Base-by-base conservation (phyloP, 768 basidiomycete species). In the Suillus americanus region DNA sequence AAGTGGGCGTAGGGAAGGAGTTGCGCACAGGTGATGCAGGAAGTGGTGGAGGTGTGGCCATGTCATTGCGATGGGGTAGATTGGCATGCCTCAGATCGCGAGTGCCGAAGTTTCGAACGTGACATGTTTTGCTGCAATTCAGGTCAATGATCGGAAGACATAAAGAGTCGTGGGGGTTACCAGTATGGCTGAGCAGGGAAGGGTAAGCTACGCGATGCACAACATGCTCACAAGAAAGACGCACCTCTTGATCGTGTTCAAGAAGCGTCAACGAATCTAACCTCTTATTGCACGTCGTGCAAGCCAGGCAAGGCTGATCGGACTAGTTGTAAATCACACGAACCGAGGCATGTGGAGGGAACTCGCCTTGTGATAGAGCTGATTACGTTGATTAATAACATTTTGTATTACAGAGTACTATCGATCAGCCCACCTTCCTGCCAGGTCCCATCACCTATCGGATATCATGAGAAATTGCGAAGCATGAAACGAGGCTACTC, bases 211-310 rank as follows among this genome's bases (percentile, higher is more conserved):
- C 62, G 57, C 37, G 41, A 61, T 45, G 41, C 12, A 35, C 30
- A 28, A 41, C 60, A 38, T 18, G 64, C 33, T 45, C 48, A 54
- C 28, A 60, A 62, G 55, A 9, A n/a, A n/a, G 28, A 73, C 86
- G 62, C 66, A 92, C 94, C 83, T 91, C 80, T 72, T 89, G 83
- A 70, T 95, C 86, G 72, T 96, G 94, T 74, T 96, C 94, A 8
- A 94, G 79, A 28, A 96, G 80, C 23, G 85, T 85, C 62, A 85
- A 78, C 0, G 93, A 92, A 72, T 94, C 93, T 16, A 96, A 81
- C 41, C 91, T 81, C 74, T 92, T 93, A 71, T 82, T 85, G 74
- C 94, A 96, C 14, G 78, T 80, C 62, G 81, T 88, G 73, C 94
- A 96, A 20, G 89, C 82, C 51, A 96, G 81, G 79, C 94, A 96